A percentile compares a stretch with the other conserved stretches of the same genome.
phyloP scores from a whole-genome alignment of 495 filamentous ascomycete genomes.

The Tuber borchii region DNA sequence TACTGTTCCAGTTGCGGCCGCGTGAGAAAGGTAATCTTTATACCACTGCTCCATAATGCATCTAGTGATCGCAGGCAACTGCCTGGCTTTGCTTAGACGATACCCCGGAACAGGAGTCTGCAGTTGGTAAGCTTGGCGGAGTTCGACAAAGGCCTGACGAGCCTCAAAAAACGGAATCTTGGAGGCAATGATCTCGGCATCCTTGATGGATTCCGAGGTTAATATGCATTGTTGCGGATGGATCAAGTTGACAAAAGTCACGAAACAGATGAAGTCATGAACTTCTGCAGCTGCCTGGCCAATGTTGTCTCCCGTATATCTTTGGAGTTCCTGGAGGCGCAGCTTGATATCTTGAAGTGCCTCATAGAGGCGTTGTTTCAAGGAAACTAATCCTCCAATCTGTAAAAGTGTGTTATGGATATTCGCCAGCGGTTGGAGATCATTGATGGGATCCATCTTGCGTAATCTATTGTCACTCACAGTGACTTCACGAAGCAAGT shows the following conservation, averaged over 20 bases:
- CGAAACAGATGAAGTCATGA: not conserved
- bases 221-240: not conserved
- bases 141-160: not conserved
- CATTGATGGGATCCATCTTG: not conserved
- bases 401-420: not conserved
- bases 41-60: not conserved
- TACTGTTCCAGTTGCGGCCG: not conserved
- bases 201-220: not conserved
- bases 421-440: not conserved
- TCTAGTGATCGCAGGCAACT: not conserved
- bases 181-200: not conserved
- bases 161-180: not conserved
- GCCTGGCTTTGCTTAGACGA: not conserved
- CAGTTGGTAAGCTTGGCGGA: not conserved
- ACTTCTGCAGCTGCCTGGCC: not conserved
- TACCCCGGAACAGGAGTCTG: not conserved
- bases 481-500: not conserved
- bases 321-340: not conserved
- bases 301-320: not conserved
- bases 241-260: not conserved
- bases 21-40: not conserved
- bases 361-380: not conserved
- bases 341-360: not conserved
- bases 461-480: not conserved
- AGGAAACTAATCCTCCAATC: not conserved